Base-by-base conservation (phyloP, 2,329 filamentous ascomycete species). In the Penicillium sp. region DNA sequence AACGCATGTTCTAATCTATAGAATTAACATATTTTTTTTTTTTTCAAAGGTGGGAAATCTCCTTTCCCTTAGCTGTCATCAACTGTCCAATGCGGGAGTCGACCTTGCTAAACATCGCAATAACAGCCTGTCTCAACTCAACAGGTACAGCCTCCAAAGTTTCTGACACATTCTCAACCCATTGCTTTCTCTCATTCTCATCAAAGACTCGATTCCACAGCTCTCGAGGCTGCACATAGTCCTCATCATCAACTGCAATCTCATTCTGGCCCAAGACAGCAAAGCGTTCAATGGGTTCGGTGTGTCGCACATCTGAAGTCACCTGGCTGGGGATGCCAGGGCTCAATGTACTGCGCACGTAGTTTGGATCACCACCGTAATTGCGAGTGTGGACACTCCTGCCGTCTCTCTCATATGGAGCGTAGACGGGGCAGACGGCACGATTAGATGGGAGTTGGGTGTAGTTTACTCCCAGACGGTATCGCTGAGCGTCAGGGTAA, bases 311-410 rank as follows among this genome's bases (percentile, higher is more conserved):
- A 7, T 67, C 60, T 19, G 68, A 65, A 19, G 65, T 53, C n/a
- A 56, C 42, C 45, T 65, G 63, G 51, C 60, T 65, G 12, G 50
- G 57, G 0, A 70, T 33, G 3, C 65, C 69, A 1, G 70, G 68
- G 4, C 66, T 67, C 10, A 76, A 56, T 15, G 64, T 66, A 30
- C 68, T 76, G 28, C 70, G 69, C 6, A 76, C 68, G 69, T 88
- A 89, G 76, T 85, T 86, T 10, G 85, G 85, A 71, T 87, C 84
- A 26, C 80, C 79, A 56, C 86, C 86, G 68, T 88, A 86, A 78
- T 88, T 88, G 59, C 80, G 81, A 15, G 69, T 72, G 19, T 76
- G 71, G 17, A 73, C 75, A 62, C 73, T 76, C 47, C 68, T 62
- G 4, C 78, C 78, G 53, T 80, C 78, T 6, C 78, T 73, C 62